Base-by-base conservation (phyloP, 2,329 filamentous ascomycete species). In the Fusarium cyanostomum region DNA sequence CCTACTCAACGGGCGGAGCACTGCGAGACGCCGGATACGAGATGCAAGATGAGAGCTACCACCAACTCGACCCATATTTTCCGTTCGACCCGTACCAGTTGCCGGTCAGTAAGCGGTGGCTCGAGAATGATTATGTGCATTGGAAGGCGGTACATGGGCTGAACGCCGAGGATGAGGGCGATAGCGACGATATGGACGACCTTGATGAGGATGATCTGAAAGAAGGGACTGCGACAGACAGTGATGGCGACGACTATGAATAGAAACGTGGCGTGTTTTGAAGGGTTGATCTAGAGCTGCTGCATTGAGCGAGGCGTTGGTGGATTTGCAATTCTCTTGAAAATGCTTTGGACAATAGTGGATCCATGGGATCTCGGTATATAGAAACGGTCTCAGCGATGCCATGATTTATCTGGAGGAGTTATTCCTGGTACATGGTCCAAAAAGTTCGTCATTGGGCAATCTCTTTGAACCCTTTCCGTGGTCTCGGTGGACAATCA, bases 71-170 rank as follows among this genome's bases (percentile, higher is more conserved):
- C 68, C 91, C 93, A 0, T 97, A 96, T 75, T 99, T 98, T 72
- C 95, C 95, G 0, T 99, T 99, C 72, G 95, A 99, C 73, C 96
- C 96, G 3, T 99, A 98, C 75, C 90, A 94, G 71, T 81, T 99
- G 45, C 94, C 94, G 1, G 82, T 88, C 67, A 97, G 94, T 75
- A 92, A 91, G 76, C 85, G 88, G 57, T 98, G 95, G 96, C 79
- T 99, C 11, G 90, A 93, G 62, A 84, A 86, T 16, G 90, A 96
- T 72, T 97, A 97, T 72, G 84, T 94, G 27, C 83, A 89, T 46
- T 97, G 92, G 91, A 86, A 86, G 63, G 85, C 88, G 6, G 86
- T 96, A 31, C 87, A 88, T 1, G 92, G 91, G 0, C 77, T 93
- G 10, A 84, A 89, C 56, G 83, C 82, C 21, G 83, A 84, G 7